Percentiles rank a stretch among this genome's conserved stretches.
These are phyloP conservation scores for Pyrenophora tritici-repentis DNA, from an alignment of 2,329 filamentous ascomycete genomes.

Conservation along the genomic window DNA sequence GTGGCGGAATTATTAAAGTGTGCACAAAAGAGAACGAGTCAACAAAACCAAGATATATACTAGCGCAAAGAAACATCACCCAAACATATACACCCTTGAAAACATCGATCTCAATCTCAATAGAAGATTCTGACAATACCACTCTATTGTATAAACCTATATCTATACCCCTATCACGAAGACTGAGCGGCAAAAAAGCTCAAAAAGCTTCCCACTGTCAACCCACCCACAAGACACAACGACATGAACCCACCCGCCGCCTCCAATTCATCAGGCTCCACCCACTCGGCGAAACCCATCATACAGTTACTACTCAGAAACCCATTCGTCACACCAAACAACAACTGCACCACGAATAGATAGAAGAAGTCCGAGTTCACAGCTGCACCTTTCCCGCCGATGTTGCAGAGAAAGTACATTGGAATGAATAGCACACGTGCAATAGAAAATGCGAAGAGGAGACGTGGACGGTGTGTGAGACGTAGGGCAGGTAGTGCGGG, in stretches of 20 bases:
- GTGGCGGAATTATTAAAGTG: no score
- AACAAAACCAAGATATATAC: no score
- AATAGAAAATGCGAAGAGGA: conserved; percentile 71
- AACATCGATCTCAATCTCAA: no score
- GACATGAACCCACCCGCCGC: conserved; percentile 95
- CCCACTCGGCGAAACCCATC: conserved; percentile 85
- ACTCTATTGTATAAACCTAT: no score
- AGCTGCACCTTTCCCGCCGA: conserved; percentile 69
- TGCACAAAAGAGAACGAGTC: no score
- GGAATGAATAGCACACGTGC: conserved; percentile 74
- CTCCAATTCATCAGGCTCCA: conserved; percentile 80
- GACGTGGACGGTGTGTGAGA: conserved; percentile 65
- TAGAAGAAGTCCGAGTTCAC: conserved; percentile 88
- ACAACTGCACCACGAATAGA: conserved; percentile 76
- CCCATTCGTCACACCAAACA: conserved; percentile 85
- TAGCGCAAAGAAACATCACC: no score
- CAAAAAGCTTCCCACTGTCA: conserved; percentile 83
- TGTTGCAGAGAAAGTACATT: conserved; percentile 87
- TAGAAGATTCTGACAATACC: no score
- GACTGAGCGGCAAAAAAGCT: conserved; percentile 72
- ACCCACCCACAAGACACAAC: conserved; percentile 80
- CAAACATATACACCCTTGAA: no score
- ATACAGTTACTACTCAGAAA: conserved; percentile 87
- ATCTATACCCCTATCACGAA: neutral
- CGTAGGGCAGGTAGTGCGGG: conserved; percentile 63